Percentiles rank a stretch among this genome's conserved stretches.
Conservation (phyloP, 306 rosid genomes). For the Quercus alba region DNA sequence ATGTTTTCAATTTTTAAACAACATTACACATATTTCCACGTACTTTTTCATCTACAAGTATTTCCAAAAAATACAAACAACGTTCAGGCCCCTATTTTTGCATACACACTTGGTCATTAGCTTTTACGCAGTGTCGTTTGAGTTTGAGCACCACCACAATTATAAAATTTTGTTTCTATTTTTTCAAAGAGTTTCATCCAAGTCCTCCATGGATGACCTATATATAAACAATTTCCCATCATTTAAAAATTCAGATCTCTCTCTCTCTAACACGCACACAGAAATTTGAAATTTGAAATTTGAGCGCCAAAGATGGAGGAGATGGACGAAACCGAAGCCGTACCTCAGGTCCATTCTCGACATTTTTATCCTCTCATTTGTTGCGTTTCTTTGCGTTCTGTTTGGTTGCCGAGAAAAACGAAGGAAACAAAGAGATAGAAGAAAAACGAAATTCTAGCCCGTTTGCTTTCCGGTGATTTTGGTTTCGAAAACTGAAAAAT, state of each 20-base stretch:
- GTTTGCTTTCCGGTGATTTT: background rate
- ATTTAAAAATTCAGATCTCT: background rate
- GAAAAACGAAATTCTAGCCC: background rate
- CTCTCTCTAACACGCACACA: background rate
- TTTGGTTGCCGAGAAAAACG: conserved; percentile 25
- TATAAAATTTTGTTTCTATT: no score
- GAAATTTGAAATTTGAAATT: background rate
- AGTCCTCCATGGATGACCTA: no score
- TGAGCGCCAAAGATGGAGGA: conserved; percentile 63
- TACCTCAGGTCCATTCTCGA: conserved; percentile 60
- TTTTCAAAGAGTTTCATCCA: no score
- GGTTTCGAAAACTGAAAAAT: background rate
- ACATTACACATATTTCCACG: no score
- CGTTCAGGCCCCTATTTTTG: no score
- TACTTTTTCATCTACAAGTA: no score
- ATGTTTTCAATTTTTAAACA: no score
- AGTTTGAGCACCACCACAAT: no score
- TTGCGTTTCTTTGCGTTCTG: conserved; percentile 4
- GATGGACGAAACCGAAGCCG: conserved; percentile 77
- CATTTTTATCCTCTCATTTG: conserved; percentile 4
- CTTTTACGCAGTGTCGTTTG: no score
- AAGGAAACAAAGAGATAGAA: background rate
- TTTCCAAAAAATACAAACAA: no score
- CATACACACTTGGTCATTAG: no score
- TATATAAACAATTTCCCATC: no score